A percentile compares a stretch with the other conserved stretches of the same genome.
Evolutionary conservation across 2,329 filamentous ascomycete species (phyloP).

Genomic region (Cladophialophora psammophila): DNA sequence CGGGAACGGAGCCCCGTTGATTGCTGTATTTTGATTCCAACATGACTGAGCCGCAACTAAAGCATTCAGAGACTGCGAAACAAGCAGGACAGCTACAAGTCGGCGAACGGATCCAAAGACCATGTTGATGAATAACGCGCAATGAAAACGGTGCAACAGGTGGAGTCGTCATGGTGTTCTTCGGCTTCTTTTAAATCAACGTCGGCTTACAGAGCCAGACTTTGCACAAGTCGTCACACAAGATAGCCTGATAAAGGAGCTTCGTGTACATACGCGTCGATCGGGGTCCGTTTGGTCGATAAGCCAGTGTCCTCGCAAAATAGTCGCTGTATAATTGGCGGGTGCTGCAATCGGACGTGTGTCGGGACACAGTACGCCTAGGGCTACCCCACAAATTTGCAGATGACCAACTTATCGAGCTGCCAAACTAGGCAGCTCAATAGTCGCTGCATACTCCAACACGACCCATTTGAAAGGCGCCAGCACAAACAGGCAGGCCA

Average conservation of each 20-base stretch:
- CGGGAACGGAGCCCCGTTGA: constrained; percentile 42
- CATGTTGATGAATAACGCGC: neutral
- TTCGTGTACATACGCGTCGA: constrained; percentile 6
- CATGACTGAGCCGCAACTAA: constrained; percentile 21
- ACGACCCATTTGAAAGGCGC: neutral
- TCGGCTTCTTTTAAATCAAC: neutral
- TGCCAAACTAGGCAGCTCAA: constrained; percentile 33
- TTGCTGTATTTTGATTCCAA: constrained; percentile 30
- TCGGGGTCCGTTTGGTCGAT: constrained; percentile 12
- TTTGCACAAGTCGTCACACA: neutral
- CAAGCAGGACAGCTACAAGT: constrained; percentile 11
- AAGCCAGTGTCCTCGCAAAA: neutral
- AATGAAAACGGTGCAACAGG: neutral
- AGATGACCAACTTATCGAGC: constrained; percentile 26
- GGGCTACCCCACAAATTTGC: constrained; percentile 18
- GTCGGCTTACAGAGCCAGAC: neutral
- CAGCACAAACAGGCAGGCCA: neutral
- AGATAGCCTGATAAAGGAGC: constrained; percentile 3
- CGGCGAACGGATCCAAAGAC: neutral
- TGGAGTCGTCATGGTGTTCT: neutral
- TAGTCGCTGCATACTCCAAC: neutral
- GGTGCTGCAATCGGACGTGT: neutral
- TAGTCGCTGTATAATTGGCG: neutral
- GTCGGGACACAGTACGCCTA: neutral
- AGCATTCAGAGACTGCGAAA: constrained; percentile 16